Conservation (phyloP, 2,329 filamentous ascomycete species). For the Fusarium keratoplasticum region DNA sequence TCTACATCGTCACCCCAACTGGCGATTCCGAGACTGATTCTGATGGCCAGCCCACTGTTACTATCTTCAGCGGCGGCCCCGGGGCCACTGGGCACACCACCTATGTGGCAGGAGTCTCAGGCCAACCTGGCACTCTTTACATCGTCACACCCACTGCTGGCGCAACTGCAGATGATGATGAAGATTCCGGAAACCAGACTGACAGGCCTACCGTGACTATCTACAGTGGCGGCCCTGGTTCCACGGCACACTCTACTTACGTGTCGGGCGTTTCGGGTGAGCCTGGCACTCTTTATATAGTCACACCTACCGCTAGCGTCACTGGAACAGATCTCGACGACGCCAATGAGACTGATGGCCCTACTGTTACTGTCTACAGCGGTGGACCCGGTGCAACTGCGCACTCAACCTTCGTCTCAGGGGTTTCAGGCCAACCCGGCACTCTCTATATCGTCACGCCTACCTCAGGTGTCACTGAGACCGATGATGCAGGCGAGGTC, state of each 20-base stretch:
- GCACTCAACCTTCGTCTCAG: background rate
- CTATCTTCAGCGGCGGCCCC: constrained; percentile 2
- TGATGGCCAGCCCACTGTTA: background rate
- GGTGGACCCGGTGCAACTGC: background rate
- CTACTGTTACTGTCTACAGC: constrained; percentile 7
- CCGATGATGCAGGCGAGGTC: background rate
- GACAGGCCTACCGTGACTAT: background rate
- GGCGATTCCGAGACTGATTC: background rate
- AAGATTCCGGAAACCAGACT: background rate
- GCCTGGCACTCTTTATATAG: background rate
- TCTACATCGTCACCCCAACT: constrained; percentile 21
- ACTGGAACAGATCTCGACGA: background rate
- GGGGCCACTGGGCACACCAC: background rate
- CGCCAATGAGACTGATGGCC: background rate
- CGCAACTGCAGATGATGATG: background rate
- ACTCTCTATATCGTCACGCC: constrained; percentile 25
- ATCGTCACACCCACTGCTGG: constrained; percentile 7
- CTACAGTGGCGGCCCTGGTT: background rate
- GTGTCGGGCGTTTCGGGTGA: background rate
- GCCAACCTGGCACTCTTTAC: constrained; percentile 12
- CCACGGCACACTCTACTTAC: background rate
- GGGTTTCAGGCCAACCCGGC: background rate
- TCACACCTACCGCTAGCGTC: background rate
- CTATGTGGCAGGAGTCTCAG: background rate
- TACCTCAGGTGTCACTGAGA: background rate